Evolutionary conservation across 2,329 filamentous ascomycete species (phyloP), one percentile per base, ranked within the genome.

Genomic region (Fusarium kyushuense): DNA sequence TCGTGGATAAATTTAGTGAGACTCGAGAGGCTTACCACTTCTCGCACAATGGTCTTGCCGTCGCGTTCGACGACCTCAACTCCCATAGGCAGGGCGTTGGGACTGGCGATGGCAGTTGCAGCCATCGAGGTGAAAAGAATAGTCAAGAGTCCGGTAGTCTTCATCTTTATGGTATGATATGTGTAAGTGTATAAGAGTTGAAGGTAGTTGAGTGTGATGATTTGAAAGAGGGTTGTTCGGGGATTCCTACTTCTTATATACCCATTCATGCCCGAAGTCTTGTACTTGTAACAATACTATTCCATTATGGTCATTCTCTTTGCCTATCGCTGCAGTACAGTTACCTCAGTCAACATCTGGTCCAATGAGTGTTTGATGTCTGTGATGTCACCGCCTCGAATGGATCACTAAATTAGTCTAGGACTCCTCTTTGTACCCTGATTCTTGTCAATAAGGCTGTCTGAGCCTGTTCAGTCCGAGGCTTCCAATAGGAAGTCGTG

Each of bases 1-100:
- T 21, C n/a, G 6, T 3, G 3, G 42, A 13, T 14, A 29, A 10
- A 4, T 45, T 8, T 5, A 29, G 25, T 11, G n/a, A 17, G 13
- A 8, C 1, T 19, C 4, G 17, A 13, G 27, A 4, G 7, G 1
- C 25, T 29, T 21, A 51, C 35, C 25, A 51, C 48, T 29, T 51
- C 48, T 9, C 48, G 48, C 10, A 40, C 33, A 30, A 38, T 51
- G 35, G 33, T 40, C 23, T 17, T 40, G 23, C 48, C 48, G 6
- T 51, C 48, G 19, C 35, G 23, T 38, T 51, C 33, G 4, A 40
- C 33, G 29, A 51, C 48, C 25, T 51, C 25, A 11, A 51, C 33
- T 14, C 48, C 48, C 23, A 51, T 51, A 0, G 33, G 48, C n/a
- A 51, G n/a, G 10, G 48, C 33, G 33, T 41, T 51, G 4, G 48